Conservation (phyloP, 352 stramenopile genomes). For the Globisporangium nunn region DNA sequence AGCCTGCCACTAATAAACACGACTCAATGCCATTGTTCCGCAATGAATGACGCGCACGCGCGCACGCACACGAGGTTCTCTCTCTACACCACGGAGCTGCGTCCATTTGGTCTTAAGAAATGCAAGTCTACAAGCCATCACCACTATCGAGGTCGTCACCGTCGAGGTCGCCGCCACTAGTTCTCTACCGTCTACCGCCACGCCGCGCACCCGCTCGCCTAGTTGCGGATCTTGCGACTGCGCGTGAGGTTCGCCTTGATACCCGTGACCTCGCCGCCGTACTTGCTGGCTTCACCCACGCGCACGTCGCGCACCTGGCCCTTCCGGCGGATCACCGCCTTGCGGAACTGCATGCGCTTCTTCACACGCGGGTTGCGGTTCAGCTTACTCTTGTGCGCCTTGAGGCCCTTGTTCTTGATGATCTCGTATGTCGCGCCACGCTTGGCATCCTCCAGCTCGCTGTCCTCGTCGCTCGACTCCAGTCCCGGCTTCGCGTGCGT, state of each 20-base stretch:
- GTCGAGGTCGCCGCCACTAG: neutral
- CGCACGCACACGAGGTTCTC: no score
- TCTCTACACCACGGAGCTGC: neutral
- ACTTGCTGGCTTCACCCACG: constrained; percentile 78
- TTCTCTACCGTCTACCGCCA: constrained; percentile 7
- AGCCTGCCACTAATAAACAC: constrained; percentile 12
- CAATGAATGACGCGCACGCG: no score
- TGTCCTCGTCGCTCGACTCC: constrained; percentile 50
- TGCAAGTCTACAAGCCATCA: constrained; percentile 14
- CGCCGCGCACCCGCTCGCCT: constrained; percentile 9
- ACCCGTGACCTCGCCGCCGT: constrained; percentile 85
- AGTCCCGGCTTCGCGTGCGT: constrained; percentile 54
- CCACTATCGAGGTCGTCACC: constrained; percentile 3
- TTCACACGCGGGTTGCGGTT: constrained; percentile 98
- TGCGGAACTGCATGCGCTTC: constrained; percentile 96
- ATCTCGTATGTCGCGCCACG: constrained; percentile 92
- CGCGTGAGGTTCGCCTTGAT: constrained; percentile 87
- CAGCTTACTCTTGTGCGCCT: constrained; percentile 96
- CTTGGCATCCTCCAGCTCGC: constrained; percentile 80
- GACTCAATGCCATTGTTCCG: neutral
- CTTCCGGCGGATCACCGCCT: constrained; percentile 96
- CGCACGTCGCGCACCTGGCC: constrained; percentile 94
- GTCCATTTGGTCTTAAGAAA: constrained; percentile 6
- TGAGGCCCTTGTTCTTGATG: constrained; percentile 97
- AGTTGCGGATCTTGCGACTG: constrained; percentile 89